Evolutionary conservation across 768 basidiomycete genomes (phyloP), one percentile per base, ranked within the genome.

Genomic region (Agrocybe chaxingu): DNA sequence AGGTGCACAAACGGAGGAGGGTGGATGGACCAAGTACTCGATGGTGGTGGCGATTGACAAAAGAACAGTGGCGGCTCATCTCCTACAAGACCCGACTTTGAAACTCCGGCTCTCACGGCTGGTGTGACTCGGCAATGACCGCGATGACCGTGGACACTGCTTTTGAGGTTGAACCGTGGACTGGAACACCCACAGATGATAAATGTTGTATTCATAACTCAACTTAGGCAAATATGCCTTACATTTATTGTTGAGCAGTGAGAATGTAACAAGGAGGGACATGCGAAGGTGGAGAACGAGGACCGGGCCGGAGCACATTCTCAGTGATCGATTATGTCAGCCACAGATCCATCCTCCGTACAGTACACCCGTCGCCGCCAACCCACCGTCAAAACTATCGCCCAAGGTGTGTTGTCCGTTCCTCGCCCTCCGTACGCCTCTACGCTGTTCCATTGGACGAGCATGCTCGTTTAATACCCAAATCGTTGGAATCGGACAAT

Each of bases 1-100:
- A 72, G 65, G 75, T 72, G 73, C 62, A 60, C 61, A 65, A 62
- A 65, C 62, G 59, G 67, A 65, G 59, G 66, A 66, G 47, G 68
- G 64, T 64, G 62, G 61, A 68, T 62, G 64, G 45, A 54, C 5
- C 3, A 56, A 60, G 58, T 45, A 54, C 56, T 56, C 63, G 69
- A 65, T 66, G 67, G 62, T 71, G 70, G 68, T 68, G 67, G 70
- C 65, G 66, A 59, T 47, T 24, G 24, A 58, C 60, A 64, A 53
- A 65, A 64, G 66, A 55, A 57, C 41, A 19, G 6, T 10, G 56
- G 48, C 50, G 53, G 50, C 45, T 53, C 45, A 55, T 36, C 37
- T 45, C 47, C 52, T 57, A 59, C 61, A 61, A 55, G 12, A 16
- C 31, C 47, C 56, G 48, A 41, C 57, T 66, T 70, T 64, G 40